phyloP scores from a whole-genome alignment of 306 rosid genomes.

The Castanea sativa region DNA sequence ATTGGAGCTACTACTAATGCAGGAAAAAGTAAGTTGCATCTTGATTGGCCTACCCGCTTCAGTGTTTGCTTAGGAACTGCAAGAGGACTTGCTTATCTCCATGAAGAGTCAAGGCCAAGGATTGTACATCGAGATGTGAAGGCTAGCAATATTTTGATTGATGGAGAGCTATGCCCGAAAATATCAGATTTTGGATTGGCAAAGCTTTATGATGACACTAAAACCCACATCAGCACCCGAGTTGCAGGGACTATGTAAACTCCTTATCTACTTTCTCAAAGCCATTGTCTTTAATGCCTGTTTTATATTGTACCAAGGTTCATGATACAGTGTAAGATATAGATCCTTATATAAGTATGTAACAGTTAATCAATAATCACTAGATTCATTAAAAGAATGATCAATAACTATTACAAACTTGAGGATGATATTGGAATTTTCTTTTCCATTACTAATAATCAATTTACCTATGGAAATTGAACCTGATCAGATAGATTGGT shows the following conservation, averaged over 20 bases:
- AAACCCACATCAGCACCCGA: constrained; percentile 67
- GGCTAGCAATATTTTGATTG: constrained; percentile 74
- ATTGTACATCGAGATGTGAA: constrained; percentile 84
- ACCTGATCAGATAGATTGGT: too few relatives aligned
- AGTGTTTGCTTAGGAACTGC: constrained; percentile 66
- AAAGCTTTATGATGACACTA: constrained; percentile 70
- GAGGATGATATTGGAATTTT: too few relatives aligned
- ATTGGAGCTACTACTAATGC: not conserved
- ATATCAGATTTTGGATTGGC: constrained; percentile 85
- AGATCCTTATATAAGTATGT: too few relatives aligned
- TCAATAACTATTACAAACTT: too few relatives aligned
- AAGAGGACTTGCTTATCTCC: constrained; percentile 72
- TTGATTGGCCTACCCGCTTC: constrained; percentile 67
- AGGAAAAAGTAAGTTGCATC: constrained; percentile 39
- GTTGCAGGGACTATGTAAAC: constrained; percentile 78
- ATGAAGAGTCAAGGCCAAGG: constrained; percentile 64
- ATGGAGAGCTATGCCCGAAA: constrained; percentile 55
- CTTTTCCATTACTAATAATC: too few relatives aligned
- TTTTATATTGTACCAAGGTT: too few relatives aligned
- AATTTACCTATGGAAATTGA: too few relatives aligned
- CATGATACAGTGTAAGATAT: too few relatives aligned
- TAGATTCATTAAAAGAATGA: too few relatives aligned
- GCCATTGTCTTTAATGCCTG: too few relatives aligned
- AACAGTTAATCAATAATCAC: too few relatives aligned
- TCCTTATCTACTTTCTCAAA: too few relatives aligned